phyloP scores from a whole-genome alignment of 1,139 yeast species.

The Pichia sp. region DNA sequence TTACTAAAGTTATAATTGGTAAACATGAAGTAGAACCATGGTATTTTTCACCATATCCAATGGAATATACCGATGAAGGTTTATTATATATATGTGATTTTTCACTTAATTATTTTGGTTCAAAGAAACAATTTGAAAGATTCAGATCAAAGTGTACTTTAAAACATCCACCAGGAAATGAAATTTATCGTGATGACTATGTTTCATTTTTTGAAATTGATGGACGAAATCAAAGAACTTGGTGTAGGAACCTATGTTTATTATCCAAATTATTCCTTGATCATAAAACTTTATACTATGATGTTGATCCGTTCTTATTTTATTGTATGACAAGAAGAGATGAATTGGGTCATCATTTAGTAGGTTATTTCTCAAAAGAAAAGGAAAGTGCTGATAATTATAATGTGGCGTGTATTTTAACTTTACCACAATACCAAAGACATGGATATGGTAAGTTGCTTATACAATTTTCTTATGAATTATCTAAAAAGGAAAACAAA shows the following conservation, averaged over 20 bases:
- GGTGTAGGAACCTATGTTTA: slow-evolving; percentile 93
- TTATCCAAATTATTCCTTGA: slow-evolving; percentile 84
- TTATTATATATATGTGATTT: slow-evolving; percentile 87
- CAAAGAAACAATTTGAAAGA: slow-evolving; percentile 85
- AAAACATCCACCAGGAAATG: slow-evolving; percentile 97
- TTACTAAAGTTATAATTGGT: slow-evolving; percentile 74
- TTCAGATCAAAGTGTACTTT: slow-evolving; percentile 80
- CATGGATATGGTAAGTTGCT: slow-evolving; percentile 88
- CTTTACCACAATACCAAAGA: slow-evolving; percentile 93
- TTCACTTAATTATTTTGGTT: slow-evolving; percentile 82
- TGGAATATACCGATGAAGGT: slow-evolving; percentile 89
- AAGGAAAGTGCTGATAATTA: slow-evolving; percentile 95
- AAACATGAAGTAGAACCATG: slow-evolving; percentile 94
- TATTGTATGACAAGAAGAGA: slow-evolving; percentile 92
- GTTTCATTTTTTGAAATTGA: slow-evolving; percentile 92
- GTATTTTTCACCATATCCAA: slow-evolving; percentile 97
- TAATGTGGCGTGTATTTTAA: slow-evolving; percentile 93
- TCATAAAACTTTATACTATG: slow-evolving; percentile 92
- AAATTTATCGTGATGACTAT: slow-evolving; percentile 81
- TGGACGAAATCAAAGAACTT: slow-evolving; percentile 89
- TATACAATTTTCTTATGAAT: slow-evolving; percentile 88
- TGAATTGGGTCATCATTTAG: slow-evolving; percentile 86
- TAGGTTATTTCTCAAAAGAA: slow-evolving; percentile 94
- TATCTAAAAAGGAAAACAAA: slow-evolving; percentile 81
- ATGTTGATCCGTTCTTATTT: slow-evolving; percentile 93